These are phyloP conservation scores for Melampsora americana DNA, from an alignment of 1,284 basidiomycete genomes.

Conservation along the genomic window DNA sequence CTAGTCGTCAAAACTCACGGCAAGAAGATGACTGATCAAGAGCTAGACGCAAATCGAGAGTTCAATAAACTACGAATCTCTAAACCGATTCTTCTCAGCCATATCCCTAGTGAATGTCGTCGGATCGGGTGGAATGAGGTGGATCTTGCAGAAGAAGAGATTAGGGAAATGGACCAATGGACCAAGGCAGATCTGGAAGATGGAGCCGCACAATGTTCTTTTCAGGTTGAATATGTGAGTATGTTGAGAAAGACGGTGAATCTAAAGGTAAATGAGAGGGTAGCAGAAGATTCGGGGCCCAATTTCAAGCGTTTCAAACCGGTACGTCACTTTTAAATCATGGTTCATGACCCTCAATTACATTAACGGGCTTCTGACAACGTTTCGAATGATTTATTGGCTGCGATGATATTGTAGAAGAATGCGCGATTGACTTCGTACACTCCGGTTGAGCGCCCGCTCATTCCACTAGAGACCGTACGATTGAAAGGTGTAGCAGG, in stretches of 20 bases:
- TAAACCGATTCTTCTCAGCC: slow-evolving; percentile 24
- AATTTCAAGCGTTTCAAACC: slow-evolving; percentile 39
- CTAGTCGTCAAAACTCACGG: slow-evolving; percentile 20
- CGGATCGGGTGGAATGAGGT: slow-evolving; percentile 42
- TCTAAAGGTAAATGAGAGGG: neutral
- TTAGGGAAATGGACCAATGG: slow-evolving; percentile 35
- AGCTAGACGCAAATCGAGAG: slow-evolving; percentile 31
- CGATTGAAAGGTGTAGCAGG: slow-evolving; percentile 15
- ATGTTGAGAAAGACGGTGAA: slow-evolving; percentile 1
- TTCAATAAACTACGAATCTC: slow-evolving; percentile 36
- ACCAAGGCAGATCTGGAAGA: neutral
- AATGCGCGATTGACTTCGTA: neutral
- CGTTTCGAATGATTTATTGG: neutral
- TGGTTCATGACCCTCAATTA: neutral
- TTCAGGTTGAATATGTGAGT: slow-evolving; percentile 37
- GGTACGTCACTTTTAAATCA: neutral
- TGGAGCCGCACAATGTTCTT: slow-evolving; percentile 20
- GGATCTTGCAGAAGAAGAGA: slow-evolving; percentile 31
- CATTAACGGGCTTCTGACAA: neutral
- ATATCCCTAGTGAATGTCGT: neutral
- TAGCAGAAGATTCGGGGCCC: neutral
- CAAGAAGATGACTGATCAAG: slow-evolving; percentile 27
- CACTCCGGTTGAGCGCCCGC: neutral
- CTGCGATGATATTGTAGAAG: neutral
- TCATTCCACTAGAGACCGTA: slow-evolving; percentile 14